Base-by-base conservation (phyloP, 768 basidiomycete species). In the Podaxis sp. region DNA sequence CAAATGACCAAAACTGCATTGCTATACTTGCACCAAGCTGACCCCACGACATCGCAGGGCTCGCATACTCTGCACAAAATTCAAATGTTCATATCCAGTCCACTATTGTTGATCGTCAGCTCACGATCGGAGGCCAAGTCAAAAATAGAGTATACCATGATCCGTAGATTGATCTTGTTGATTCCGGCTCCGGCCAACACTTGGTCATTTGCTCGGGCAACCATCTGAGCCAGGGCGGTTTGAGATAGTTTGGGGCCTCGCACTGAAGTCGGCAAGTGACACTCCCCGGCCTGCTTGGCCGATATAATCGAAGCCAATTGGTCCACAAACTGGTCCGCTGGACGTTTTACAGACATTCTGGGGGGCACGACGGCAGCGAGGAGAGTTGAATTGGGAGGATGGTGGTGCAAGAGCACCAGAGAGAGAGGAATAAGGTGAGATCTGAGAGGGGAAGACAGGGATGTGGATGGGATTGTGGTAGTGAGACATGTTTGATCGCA, bases 11-110 rank as follows among this genome's bases (percentile, higher is more conserved):
- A 15, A 53, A 53, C 3, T 53, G 51, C 51, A 54, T 52, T 1
- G 83, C 76, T 17, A 84, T 67, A 1, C 71, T 66, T 0, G 72
- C 69, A 0, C 75, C 83, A 8, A 84, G 70, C 50, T 79, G 74
- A 1, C 75, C 77, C 0, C 82, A 76, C 0, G 83, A 82, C 30
- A 84, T 78, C 0, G 76, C 40, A 20, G 53, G 30, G 11, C 60
- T 62, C 33, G 53, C 53, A 48, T 66, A 41, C 48, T 52, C 10
- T 54, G 57, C 46, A 50, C 38, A 37, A 49, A 66, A 38, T 63
- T 58, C 37, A 66, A 20, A 36, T 63, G 57, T 3, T 62, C 58
- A 60, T 66, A 66, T 13, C 65, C 65, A 4, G 65, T 30, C 65
- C 65, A 66, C 65, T 66, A 49, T 33, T 37, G 15, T n/a, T 15